phyloP scores from a whole-genome alignment of 805 yeast species.

The Pichia paraexigua region DNA sequence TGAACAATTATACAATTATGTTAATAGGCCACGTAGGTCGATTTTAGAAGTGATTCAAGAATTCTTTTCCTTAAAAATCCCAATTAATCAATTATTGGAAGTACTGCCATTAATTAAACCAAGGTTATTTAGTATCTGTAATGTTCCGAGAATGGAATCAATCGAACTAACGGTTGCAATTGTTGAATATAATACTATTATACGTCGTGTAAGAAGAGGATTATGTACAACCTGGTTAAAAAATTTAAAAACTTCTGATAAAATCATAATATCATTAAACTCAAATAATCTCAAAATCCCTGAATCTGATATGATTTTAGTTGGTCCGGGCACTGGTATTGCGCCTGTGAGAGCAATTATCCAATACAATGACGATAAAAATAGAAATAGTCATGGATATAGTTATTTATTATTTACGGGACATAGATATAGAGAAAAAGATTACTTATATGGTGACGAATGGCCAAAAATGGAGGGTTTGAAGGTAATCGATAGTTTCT shows the following conservation, averaged over 20 bases:
- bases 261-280: conserved; percentile 44
- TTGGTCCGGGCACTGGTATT: conserved; percentile 93
- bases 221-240: conserved; percentile 75
- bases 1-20: conserved; percentile 82
- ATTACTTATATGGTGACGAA: conserved; percentile 53
- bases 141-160: conserved; percentile 26
- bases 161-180: conserved; percentile 74
- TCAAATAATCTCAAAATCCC: conserved; percentile 35
- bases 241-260: conserved; percentile 38
- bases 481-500: conserved; percentile 33
- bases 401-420: conserved; percentile 62
- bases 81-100: conserved; percentile 68
- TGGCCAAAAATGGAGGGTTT: conserved; percentile 36
- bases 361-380: conserved; percentile 23
- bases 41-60: conserved; percentile 77
- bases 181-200: conserved; percentile 78
- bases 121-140: conserved; percentile 78
- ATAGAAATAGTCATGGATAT: conserved; percentile 8
- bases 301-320: conserved; percentile 40
- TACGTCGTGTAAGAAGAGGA: conserved; percentile 70
- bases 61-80: conserved; percentile 67
- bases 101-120: conserved; percentile 74
- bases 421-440: conserved; percentile 56
- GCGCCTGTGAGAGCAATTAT: conserved; percentile 85
- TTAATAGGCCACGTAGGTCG: conserved; percentile 88